Base-by-base conservation (phyloP, 306 rosid species). In the Alnus glutinosa region DNA sequence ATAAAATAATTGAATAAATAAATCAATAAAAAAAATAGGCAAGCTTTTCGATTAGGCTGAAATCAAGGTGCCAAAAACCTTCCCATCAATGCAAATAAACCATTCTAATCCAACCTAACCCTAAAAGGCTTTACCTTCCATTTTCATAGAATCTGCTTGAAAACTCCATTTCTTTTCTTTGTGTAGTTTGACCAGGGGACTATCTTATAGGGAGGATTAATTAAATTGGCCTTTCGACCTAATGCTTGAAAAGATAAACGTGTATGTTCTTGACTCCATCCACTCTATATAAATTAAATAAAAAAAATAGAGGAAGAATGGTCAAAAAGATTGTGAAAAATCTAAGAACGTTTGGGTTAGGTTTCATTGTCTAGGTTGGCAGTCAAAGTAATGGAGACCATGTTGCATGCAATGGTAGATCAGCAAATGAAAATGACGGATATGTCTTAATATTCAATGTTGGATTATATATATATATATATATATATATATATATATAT, bases 41-140 rank as follows among this genome's bases (percentile, higher is more conserved):
- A 13, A 16, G 1, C 23, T 66, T 66, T 37, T 16, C 16, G 7
- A 66, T 39, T 66, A 42, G 19, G 6, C 8, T 9, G 2, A 7
- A 16, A 1, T 39, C 4, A 10, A 8, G 51, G 50, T 9, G 42
- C 39, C n/a, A 23, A 23, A 9, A 61, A 11, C 11, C 7, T 48
- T 9, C 12, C 51, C 9, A 2, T 48, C 51, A 8, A 8, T 10
- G 12, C 51, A 10, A 61, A 1, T 32, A 62, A 30, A 9, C 32
- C 9, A 8, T 59, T 10, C 0, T 14, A 61, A 39, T 39, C 13
- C 16, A 7, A 3, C 16, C 71, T 39, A 37, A 39, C 19, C 71
- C 14, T 37, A 9, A 67, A 67, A 37, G 30, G 50, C 30, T 67
- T 37, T 7, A 67, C 71, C 71, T 67, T 67, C 30, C 71, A 67